phyloP scores from a whole-genome alignment of 768 basidiomycete genomes.

The Crassisporium funariophilum region DNA sequence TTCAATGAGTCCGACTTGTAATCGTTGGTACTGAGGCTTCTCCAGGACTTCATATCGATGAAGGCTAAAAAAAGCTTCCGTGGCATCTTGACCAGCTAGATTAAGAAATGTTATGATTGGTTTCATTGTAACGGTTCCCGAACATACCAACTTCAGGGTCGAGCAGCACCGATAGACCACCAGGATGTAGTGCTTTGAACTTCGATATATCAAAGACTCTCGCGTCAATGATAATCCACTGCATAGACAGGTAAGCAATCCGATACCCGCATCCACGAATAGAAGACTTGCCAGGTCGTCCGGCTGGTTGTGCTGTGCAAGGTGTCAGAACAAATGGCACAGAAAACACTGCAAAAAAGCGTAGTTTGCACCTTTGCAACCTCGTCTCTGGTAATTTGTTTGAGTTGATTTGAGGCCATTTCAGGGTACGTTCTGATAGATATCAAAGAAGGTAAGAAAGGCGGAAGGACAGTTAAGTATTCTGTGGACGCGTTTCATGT shows the following conservation, averaged over 20 bases:
- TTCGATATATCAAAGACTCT: conserved; percentile 81
- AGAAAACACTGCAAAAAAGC: neutral
- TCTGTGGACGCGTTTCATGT: conserved; percentile 19
- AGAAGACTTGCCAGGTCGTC: conserved; percentile 62
- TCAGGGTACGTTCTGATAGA: conserved; percentile 6
- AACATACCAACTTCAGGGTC: conserved; percentile 70
- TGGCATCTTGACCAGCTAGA: neutral
- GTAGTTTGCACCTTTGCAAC: conserved; percentile 60
- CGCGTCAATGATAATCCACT: conserved; percentile 86
- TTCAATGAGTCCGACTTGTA: conserved; percentile 73
- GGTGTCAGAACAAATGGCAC: conserved; percentile 1
- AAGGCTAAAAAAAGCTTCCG: too few relatives aligned
- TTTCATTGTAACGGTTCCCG: neutral
- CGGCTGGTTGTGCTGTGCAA: conserved; percentile 70
- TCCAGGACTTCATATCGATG: conserved; percentile 85
- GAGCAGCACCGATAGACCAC: conserved; percentile 72
- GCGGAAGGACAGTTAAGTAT: conserved; percentile 10
- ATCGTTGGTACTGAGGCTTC: conserved; percentile 70
- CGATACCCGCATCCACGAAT: neutral
- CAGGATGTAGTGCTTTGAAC: conserved; percentile 83
- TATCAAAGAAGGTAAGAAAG: neutral
- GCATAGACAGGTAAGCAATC: conserved; percentile 1
- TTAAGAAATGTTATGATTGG: neutral
- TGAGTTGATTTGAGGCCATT: conserved; percentile 32
- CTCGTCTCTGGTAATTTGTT: conserved; percentile 61